Evolutionary conservation across 306 rosid genomes (phyloP).

Genomic region (Alnus glutinosa): DNA sequence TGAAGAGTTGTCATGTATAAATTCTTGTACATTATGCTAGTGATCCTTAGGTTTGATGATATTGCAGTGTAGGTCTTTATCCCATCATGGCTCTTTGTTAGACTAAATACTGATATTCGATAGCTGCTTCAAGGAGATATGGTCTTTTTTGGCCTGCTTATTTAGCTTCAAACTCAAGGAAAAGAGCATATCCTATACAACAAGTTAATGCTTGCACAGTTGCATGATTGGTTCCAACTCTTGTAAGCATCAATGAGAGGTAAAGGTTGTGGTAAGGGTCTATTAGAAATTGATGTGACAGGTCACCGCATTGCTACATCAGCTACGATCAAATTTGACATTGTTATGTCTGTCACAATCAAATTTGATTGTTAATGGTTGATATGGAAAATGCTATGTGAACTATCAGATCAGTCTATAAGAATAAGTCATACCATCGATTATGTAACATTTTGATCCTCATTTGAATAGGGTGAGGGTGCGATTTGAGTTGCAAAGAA

Average conservation of each 20-base stretch:
- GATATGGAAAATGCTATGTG: too few species aligned
- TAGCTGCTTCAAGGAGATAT: neutral
- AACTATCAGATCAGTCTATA: too few species aligned
- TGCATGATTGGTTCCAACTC: neutral
- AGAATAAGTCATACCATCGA: too few species aligned
- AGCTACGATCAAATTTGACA: too few species aligned
- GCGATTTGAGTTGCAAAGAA: too few species aligned
- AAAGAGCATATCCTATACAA: neutral
- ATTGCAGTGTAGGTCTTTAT: neutral
- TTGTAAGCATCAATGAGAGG: neutral
- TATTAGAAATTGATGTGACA: too few species aligned
- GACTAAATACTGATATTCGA: neutral
- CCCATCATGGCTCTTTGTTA: neutral
- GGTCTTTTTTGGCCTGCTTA: neutral
- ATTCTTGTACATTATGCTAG: conserved; percentile 21
- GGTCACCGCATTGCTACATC: too few species aligned
- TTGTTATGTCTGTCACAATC: too few species aligned
- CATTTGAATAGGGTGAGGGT: too few species aligned
- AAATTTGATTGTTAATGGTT: too few species aligned
- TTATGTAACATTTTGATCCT: too few species aligned
- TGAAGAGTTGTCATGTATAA: conserved; percentile 29
- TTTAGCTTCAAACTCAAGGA: neutral
- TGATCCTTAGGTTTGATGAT: neutral
- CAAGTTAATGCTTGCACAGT: neutral
- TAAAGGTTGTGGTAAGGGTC: too few species aligned